phyloP scores from a whole-genome alignment of 2,329 filamentous ascomycete species.

The Diplodia seriata region DNA sequence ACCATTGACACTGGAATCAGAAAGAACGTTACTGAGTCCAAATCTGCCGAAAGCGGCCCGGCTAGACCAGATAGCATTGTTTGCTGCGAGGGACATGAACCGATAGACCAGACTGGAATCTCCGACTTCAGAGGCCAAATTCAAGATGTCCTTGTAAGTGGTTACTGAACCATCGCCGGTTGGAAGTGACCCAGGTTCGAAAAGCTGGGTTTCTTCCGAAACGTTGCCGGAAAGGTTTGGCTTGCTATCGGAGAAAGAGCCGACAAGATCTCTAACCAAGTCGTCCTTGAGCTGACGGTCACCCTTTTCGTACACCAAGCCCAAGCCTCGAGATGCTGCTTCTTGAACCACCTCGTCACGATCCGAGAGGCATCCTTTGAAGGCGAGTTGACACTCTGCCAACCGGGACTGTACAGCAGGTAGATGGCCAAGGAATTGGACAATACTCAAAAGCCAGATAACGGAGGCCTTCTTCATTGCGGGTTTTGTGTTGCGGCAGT shows the following conservation, averaged over 20 bases:
- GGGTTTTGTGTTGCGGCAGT: conserved; percentile 86
- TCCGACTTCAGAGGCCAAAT: conserved; percentile 91
- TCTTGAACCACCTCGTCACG: conserved; percentile 95
- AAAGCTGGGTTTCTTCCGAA: conserved; percentile 88
- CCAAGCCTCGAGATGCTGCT: conserved; percentile 86
- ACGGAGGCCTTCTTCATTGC: conserved; percentile 89
- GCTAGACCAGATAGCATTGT: conserved; percentile 97
- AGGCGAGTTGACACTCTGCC: conserved; percentile 81
- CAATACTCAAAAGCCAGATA: conserved; percentile 91
- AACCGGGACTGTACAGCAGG: conserved; percentile 74
- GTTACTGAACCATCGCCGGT: conserved; percentile 91
- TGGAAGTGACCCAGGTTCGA: conserved; percentile 87
- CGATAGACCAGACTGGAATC: conserved; percentile 97
- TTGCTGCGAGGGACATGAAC: conserved; percentile 96
- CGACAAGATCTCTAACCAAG: conserved; percentile 84
- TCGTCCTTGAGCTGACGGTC: conserved; percentile 80
- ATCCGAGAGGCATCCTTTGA: conserved; percentile 85
- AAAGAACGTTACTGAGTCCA: conserved; percentile 88
- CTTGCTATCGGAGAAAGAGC: conserved; percentile 80
- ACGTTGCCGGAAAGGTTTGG: conserved; percentile 77
- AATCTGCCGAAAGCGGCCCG: conserved; percentile 94
- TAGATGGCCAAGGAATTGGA: conserved; percentile 88
- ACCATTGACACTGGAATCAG: conserved; percentile 74
- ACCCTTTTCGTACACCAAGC: conserved; percentile 93
- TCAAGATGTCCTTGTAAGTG: conserved; percentile 98